phyloP scores from a whole-genome alignment of 495 filamentous ascomycete species.

The Neurospora terricola region DNA sequence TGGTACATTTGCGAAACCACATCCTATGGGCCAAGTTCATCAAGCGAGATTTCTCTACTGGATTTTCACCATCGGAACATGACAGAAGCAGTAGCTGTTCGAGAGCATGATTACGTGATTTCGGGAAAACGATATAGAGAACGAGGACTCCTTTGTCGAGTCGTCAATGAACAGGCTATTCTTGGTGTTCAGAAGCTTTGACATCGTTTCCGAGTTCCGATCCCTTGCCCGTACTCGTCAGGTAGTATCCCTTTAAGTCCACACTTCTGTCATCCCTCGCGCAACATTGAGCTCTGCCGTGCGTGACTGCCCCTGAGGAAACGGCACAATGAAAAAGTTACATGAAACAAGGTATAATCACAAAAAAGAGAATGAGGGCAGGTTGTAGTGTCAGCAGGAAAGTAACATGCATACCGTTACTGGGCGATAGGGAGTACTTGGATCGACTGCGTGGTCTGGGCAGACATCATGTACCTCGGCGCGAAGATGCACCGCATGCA shows the following conservation, averaged over 20 bases:
- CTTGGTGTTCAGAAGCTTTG: not conserved
- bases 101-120: not conserved
- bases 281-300: not conserved
- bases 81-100: not conserved
- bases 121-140: not conserved
- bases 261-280: not conserved
- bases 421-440: not conserved
- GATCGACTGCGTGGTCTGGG: not conserved
- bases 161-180: not conserved
- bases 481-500: not conserved
- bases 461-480: not conserved
- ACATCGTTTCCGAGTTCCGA: not conserved
- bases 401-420: not conserved
- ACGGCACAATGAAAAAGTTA: not conserved
- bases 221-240: not conserved
- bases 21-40: not conserved
- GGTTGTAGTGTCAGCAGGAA: not conserved
- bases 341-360: not conserved
- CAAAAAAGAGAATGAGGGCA: not conserved
- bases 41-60: not conserved
- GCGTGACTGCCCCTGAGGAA: not conserved
- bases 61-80: not conserved
- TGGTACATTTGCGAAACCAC: not conserved
- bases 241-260: not conserved
- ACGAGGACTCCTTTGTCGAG: not conserved